Conservation (phyloP, 2,329 filamentous ascomycete genomes). For the Didymella glomerata region DNA sequence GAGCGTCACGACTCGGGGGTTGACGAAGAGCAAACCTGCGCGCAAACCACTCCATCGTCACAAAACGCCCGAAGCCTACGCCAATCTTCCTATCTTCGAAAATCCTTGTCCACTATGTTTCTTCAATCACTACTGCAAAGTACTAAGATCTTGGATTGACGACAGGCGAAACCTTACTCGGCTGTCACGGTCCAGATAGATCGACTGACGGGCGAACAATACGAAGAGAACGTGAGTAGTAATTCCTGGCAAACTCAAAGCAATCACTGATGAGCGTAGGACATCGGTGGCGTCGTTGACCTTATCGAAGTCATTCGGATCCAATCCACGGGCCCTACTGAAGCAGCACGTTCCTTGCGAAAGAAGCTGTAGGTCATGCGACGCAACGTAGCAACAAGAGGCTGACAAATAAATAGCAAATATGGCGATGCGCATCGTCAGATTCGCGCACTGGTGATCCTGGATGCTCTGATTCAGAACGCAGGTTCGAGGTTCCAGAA, state of each 20-base stretch:
- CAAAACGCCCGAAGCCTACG: slow-evolving; percentile 33
- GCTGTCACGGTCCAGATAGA: slow-evolving; percentile 94
- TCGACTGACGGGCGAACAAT: slow-evolving; percentile 85
- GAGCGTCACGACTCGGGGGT: slow-evolving; percentile 6
- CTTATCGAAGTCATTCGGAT: slow-evolving; percentile 93
- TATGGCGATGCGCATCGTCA: slow-evolving; percentile 96
- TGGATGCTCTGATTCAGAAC: slow-evolving; percentile 95
- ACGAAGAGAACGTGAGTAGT: slow-evolving; percentile 73
- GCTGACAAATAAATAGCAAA: slow-evolving; percentile 65
- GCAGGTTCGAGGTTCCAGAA: slow-evolving; percentile 87
- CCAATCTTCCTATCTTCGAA: slow-evolving; percentile 39
- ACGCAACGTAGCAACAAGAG: slow-evolving; percentile 1
- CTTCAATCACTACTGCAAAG: slow-evolving; percentile 34
- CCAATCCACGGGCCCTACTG: slow-evolving; percentile 83
- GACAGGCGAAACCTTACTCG: slow-evolving; percentile 77
- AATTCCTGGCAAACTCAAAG: rapidly evolving
- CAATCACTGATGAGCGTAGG: slow-evolving; percentile 25
- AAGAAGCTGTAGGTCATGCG: slow-evolving; percentile 80
- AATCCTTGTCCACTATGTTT: slow-evolving; percentile 43
- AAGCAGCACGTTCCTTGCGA: slow-evolving; percentile 88
- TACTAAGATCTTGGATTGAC: slow-evolving; percentile 37
- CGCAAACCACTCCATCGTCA: slow-evolving; percentile 37
- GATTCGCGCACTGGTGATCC: slow-evolving; percentile 83
- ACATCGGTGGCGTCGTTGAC: slow-evolving; percentile 89
- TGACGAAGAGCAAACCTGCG: slow-evolving; percentile 10